Conservation (phyloP, 2,329 filamentous ascomycete species). For the Juglanconis sp. region DNA sequence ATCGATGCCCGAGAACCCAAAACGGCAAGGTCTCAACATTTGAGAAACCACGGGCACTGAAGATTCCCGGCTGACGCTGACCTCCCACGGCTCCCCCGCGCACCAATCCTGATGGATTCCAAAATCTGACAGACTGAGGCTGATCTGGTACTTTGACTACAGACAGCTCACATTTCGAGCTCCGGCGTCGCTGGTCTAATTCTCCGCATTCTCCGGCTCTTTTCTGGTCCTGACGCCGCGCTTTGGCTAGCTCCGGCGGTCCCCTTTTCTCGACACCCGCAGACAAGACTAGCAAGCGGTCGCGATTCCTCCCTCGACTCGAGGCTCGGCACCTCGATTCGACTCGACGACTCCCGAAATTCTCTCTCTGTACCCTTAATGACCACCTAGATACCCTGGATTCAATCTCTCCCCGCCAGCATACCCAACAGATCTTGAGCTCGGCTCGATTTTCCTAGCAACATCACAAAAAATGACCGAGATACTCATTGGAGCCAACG, state of each 20-base stretch:
- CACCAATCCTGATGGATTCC: not conserved
- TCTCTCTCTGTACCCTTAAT: conserved; percentile 25
- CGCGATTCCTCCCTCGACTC: not conserved
- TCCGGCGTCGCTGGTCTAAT: not conserved
- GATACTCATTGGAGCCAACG: conserved; percentile 37
- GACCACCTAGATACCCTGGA: conserved; percentile 19
- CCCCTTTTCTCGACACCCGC: not conserved
- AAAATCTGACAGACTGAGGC: not conserved
- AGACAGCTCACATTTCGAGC: not conserved
- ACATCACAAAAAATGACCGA: conserved; percentile 41
- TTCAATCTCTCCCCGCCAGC: not conserved
- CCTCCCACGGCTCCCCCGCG: too few relatives aligned
- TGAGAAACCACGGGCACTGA: not conserved
- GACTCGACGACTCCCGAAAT: not conserved
- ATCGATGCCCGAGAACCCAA: not conserved
- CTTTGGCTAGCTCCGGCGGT: conserved; percentile 19
- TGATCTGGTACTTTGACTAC: not conserved
- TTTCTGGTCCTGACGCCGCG: conserved; percentile 4
- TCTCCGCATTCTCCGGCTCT: not conserved
- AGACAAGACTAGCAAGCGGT: not conserved
- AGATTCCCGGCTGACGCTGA: not conserved
- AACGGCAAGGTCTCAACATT: not conserved
- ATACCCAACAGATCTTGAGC: conserved; percentile 8
- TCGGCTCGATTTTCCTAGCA: conserved; percentile 20
- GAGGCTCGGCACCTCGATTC: conserved; percentile 1